phyloP scores from a whole-genome alignment of 1,284 basidiomycete genomes.

The Ceratobasidium sp. region DNA sequence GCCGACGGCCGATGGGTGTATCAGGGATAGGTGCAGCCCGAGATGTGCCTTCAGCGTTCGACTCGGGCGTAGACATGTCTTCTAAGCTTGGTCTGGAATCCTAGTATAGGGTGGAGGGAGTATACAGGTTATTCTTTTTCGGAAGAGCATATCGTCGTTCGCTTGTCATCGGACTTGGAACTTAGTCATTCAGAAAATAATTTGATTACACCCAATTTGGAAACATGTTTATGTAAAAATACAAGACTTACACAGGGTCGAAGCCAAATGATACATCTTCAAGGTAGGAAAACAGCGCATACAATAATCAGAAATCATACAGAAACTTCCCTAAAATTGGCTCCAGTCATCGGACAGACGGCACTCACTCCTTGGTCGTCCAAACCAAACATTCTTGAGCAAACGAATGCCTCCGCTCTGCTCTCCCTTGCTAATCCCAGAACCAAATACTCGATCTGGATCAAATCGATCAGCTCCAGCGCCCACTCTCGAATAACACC shows the following conservation, averaged over 20 bases:
- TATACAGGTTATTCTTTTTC: background rate
- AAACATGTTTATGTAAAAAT: background rate
- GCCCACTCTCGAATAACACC: constrained; percentile 27
- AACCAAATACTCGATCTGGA: background rate
- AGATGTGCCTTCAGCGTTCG: background rate
- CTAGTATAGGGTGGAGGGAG: background rate
- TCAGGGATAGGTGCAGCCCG: constrained; percentile 44
- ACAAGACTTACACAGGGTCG: background rate
- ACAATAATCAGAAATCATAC: background rate
- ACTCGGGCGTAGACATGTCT: constrained; percentile 3
- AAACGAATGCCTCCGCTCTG: background rate
- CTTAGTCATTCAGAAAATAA: constrained; percentile 33
- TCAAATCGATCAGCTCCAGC: constrained; percentile 11
- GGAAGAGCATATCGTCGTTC: constrained; percentile 9
- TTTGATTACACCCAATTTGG: constrained; percentile 16
- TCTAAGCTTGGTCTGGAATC: background rate
- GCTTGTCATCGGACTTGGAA: constrained; percentile 29
- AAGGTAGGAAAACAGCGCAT: background rate
- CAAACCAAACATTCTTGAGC: constrained; percentile 9
- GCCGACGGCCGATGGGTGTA: constrained; percentile 66
- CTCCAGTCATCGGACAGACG: constrained; percentile 5
- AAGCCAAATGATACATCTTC: background rate
- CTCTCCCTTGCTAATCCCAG: background rate
- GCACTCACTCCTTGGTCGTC: constrained; percentile 32
- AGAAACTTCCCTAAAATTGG: background rate